Evolutionary conservation across 345 rosid species (phyloP), one percentile per base, ranked within the genome.

Genomic region (Nasturtium officinale): DNA sequence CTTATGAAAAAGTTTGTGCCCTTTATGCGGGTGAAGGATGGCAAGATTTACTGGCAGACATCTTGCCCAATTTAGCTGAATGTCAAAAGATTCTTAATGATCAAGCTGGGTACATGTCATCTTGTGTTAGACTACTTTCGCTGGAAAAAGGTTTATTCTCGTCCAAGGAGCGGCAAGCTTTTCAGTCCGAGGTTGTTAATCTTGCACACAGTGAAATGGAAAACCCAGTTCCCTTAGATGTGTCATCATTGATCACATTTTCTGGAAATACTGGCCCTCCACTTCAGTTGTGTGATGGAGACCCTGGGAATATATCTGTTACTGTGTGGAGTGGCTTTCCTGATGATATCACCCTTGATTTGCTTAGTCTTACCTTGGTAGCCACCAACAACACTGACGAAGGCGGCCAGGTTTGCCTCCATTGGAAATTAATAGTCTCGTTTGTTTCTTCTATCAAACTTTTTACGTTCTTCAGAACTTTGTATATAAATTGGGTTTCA

Each of bases 311-410:
- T 78, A 85, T 95, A 37, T 88, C 92, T 66, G 90, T 95, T 33
- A 85, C 88, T 62, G 88, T 91, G 53, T 90, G 98, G 99, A 95
- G 99, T 80, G 97, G 96, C 42, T 95, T 95, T 83, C 98, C 98
- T 77, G 90, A 90, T 81, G 90, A 91, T 71, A 95, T 95, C 82
- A 95, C 92, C 48, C 89, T 95, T 79, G 98, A 91, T 83, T 88
- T 90, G 6, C 89, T 95, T 62, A 89, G 82, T 78, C 91, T 95
- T 75, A 91, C 96, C 74, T 81, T 91, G 87, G 87, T 82, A 81
- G 96, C 97, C 61, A 90, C 90, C 23, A 83, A 73, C 80, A 90
- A 87, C 72, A 82, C 92, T 61, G 99, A 95, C 74, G 97, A 90
- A 83, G 90, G 97, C 63, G 83, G 85, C 64, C 91, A 88, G 96